A percentile compares a stretch with the other conserved stretches of the same genome.
These are phyloP conservation scores for Aspergillus versicolor DNA, from an alignment of 2,329 filamentous ascomycete genomes.

Conservation along the genomic window DNA sequence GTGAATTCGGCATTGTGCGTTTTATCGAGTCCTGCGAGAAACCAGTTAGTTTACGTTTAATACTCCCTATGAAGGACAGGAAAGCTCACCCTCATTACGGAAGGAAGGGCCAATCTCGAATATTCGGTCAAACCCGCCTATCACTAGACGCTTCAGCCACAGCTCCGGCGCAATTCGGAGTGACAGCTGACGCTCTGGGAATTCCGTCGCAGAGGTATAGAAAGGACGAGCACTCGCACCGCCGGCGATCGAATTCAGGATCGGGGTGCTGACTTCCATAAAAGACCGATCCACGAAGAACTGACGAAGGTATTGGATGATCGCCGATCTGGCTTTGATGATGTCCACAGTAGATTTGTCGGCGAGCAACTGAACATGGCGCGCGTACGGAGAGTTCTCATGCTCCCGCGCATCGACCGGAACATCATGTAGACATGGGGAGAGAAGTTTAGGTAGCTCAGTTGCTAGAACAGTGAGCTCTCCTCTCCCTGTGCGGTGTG, in stretches of 20 bases:
- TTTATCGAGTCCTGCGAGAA: slow-evolving; percentile 61
- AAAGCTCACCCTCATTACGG: slow-evolving; percentile 73
- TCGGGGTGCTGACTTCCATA: slow-evolving; percentile 86
- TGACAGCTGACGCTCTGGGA: slow-evolving; percentile 68
- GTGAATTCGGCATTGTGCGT: slow-evolving; percentile 98
- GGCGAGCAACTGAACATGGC: slow-evolving; percentile 83
- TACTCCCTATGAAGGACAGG: neutral
- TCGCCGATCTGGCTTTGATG: slow-evolving; percentile 69
- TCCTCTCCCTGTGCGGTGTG: slow-evolving; percentile 68
- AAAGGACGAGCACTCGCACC: slow-evolving; percentile 88
- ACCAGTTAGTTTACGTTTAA: neutral
- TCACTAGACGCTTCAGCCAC: slow-evolving; percentile 87
- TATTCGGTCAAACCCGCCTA: slow-evolving; percentile 83
- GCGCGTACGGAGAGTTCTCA: slow-evolving; percentile 71
- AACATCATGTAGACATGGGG: slow-evolving; percentile 76
- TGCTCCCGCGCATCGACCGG: slow-evolving; percentile 69
- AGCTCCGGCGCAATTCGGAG: slow-evolving; percentile 91
- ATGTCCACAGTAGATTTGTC: slow-evolving; percentile 67
- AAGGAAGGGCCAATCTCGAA: slow-evolving; percentile 94
- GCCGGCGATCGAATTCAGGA: slow-evolving; percentile 78
- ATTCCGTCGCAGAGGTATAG: slow-evolving; percentile 73
- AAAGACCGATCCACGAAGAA: slow-evolving; percentile 73
- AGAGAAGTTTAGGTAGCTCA: slow-evolving; percentile 67
- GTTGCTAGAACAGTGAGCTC: slow-evolving; percentile 72
- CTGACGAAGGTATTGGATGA: slow-evolving; percentile 71